Base-by-base conservation (phyloP, 2,329 filamentous ascomycete species). In the Aphanocladium album region DNA sequence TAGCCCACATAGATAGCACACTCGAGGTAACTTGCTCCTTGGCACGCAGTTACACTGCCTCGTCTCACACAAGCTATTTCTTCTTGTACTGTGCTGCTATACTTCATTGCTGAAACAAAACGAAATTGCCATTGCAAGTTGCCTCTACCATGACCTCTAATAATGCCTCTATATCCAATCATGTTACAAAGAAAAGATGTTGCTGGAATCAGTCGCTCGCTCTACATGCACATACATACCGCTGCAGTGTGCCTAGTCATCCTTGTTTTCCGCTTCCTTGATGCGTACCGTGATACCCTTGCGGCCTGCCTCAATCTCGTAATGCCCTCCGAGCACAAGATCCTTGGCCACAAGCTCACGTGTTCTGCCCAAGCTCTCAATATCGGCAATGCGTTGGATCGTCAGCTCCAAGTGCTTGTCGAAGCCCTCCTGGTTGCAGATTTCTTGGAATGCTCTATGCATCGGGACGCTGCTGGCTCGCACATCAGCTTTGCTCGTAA, bases 311-410 rank as follows among this genome's bases (percentile, higher is more conserved):
- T 74, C 70, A 63, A 93, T 82, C 64, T 85, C 82, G 71, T 96
- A 97, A 72, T 88, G 89, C 2, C 92, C 92, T 14, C 90, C 87
- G 35, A 93, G 79, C 69, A 95, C 93, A 43, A 98, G 80, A 73
- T 98, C 95, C 78, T 99, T 99, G 65, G 96, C 90, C 1, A 96
- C 96, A 57, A 99, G 73, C 76, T 99, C 95, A 63, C 93, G 86
- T n/a, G 95, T 99, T 64, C 95, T 82, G 39, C 93, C 93, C 63
- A 99, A 80, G 69, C 88, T 93, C 79, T 99, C 95, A 71, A 99
- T 99, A 65, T 89, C 93, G n/a, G 82, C 77, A 66, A 99, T 99
- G 23, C 95, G 84, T 62, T 93, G 83, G 25, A 96, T 78, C 0
- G 95, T 98, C 3, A 83, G 87, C 63, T 96, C 87, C 17, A 99